Evolutionary conservation across 306 rosid genomes (phyloP).

Genomic region (Rosa multiflora): DNA sequence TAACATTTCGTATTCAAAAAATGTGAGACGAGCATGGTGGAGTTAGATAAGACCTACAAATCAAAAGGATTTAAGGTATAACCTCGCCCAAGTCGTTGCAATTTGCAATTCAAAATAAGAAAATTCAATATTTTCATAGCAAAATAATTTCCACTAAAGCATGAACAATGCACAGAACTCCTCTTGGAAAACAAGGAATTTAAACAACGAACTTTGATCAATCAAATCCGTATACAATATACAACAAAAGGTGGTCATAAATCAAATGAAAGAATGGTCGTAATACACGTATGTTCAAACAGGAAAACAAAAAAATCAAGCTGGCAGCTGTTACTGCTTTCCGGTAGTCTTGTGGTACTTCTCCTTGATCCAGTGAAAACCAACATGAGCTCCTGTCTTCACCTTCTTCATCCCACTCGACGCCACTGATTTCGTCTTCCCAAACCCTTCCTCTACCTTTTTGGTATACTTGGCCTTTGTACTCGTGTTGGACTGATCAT

Average conservation of each 20-base stretch:
- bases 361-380: conserved; percentile 39
- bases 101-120: not conserved
- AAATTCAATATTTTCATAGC: not conserved
- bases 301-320: too few relatives aligned
- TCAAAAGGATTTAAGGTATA: not conserved
- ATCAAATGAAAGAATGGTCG: conserved; percentile 7
- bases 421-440: conserved; percentile 30
- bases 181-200: not conserved
- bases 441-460: conserved; percentile 28
- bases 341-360: conserved; percentile 33
- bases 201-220: not conserved
- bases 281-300: not conserved
- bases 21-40: not conserved
- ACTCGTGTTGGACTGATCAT: conserved; percentile 1
- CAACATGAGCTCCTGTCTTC: conserved; percentile 28
- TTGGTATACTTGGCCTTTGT: conserved; percentile 12
- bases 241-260: not conserved
- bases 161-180: not conserved
- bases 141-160: not conserved
- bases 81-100: not conserved
- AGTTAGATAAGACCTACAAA: not conserved
- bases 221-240: not conserved
- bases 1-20: too few relatives aligned
- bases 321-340: conserved; percentile 15
- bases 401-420: conserved; percentile 35